Base-by-base conservation (phyloP, 2,329 filamentous ascomycete genomes). In the Orbilia quercus region DNA sequence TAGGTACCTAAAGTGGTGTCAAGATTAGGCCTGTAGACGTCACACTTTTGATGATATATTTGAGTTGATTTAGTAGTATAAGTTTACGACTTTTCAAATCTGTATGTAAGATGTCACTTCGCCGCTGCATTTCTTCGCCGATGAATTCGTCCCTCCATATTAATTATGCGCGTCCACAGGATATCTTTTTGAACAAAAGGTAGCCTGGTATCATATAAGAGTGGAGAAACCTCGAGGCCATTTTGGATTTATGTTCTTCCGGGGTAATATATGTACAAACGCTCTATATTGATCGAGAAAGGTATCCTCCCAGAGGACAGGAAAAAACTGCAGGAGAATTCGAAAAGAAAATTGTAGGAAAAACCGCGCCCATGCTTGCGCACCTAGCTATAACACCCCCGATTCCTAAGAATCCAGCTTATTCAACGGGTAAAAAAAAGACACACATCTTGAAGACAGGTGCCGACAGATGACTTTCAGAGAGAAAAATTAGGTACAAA, bases 271-370 rank as follows among this genome's bases (percentile, higher is more conserved):
- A 40, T 54, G 40, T 54, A 23, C 25, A 54, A 25, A 38, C 11
- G 14, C 34, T 18, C 18, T 14, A 20, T 25, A 16, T 54, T 23
- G n/a, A 40, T 40, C 34, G 20, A 23, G 7, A 23, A 22, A n/a
- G n/a, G 18, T 4, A 25, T 54, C 50, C 34, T 23, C 50, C 16
- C 50, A 54, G 50, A 40, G 34, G 50, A n/a, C 25, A 11, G 14
- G 12, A 31, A 22, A 47, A 16, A 31, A n/a, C 23, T 34, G 28
- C 7, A 16, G 6, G 3, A 12, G 28, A 16, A 11, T n/a, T n/a
- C n/a, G n/a, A 45, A 45, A 20, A 20, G n/a, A 16, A n/a, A 45
- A 45, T 20, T 9, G 6, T n/a, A n/a, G n/a, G 18, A 2, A 45
- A 45, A 20, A 20, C 22, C 16, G 18, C 5, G 6, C 14, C 20